Evolutionary conservation across 371 early-diverging fungal genomes (phyloP).

Genomic region (Saksenaea oblongispora): DNA sequence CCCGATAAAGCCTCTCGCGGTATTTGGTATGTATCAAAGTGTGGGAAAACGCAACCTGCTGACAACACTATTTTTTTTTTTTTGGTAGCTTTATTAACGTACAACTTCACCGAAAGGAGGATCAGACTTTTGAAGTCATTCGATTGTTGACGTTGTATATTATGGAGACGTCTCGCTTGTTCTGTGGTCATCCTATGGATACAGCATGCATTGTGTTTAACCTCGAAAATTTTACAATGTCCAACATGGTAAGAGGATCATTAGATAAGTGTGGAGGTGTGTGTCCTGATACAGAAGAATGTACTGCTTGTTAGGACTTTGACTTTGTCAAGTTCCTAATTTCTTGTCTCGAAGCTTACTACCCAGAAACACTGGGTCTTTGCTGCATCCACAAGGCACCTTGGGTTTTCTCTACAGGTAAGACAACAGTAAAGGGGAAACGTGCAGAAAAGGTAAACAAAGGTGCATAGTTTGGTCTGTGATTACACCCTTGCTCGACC

Average conservation of each 20-base stretch:
- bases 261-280: not conserved
- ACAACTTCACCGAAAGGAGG: slow-evolving; percentile 57
- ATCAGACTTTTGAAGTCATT: slow-evolving; percentile 58
- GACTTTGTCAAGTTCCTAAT: slow-evolving; percentile 80
- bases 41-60: not conserved
- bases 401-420: slow-evolving; percentile 79
- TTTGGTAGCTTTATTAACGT: slow-evolving; percentile 65
- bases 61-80: not conserved
- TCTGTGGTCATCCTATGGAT: slow-evolving; percentile 75
- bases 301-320: slow-evolving; percentile 55
- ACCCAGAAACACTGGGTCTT: slow-evolving; percentile 87
- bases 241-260: slow-evolving; percentile 67
- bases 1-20: slow-evolving; percentile 51
- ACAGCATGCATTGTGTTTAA: slow-evolving; percentile 86
- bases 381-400: slow-evolving; percentile 84
- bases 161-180: slow-evolving; percentile 83
- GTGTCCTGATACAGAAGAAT: not conserved
- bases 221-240: slow-evolving; percentile 74
- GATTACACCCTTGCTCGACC: slow-evolving; percentile 86
- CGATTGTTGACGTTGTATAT: slow-evolving; percentile 70
- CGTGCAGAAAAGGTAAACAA: not conserved
- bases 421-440: not conserved
- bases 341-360: slow-evolving; percentile 81
- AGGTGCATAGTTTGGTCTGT: slow-evolving; percentile 64
- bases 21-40: slow-evolving; percentile 48